Base-by-base conservation (phyloP, 176 grass and related monocot genomes). In the Neostapfia colusana region DNA sequence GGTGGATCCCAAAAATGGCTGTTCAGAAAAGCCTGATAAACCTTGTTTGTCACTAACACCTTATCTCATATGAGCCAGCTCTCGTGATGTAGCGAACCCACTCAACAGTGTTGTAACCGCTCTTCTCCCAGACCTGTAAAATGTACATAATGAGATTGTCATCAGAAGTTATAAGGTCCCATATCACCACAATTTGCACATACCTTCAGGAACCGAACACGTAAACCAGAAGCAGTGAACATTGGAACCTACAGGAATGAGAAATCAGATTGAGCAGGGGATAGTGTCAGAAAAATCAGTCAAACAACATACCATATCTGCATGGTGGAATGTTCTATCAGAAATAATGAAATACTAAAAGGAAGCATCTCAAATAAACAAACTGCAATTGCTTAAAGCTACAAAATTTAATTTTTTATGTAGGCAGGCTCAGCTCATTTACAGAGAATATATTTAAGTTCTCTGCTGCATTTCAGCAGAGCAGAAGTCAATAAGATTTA, bases 71-170 rank as follows among this genome's bases (percentile, higher is more conserved):
- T 58, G 96, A 95, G 73, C 96, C 96, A 13, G 96, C 96, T 79
- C 93, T 95, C 3, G 96, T 95, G 62, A 99, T 99, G 75, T 99
- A 99, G 77, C 92, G 96, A 75, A 99, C 96, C 96, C 96, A 99
- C 83, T 99, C 96, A 34, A 99, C 96, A 15, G 96, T 99, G 83
- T 99, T 99, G 66, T 99, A 99, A 76, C 96, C 96, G 75, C 96
- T 99, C 87, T 99, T 99, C 71, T 99, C 96, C 96, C 96, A 99
- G 5, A 99, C 96, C 96, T 99, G 58, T 41, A 87, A 78, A 78
- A 79, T 14, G 81, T 43, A 63, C 12, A 61, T 14, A 13, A 87
- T 81, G n/a, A 62, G 18, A 42, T 37, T 78, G 60, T 68, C 55
- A 62, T 35, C 18, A 65, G 18, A 16, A n/a, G 51, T 31, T 72